Evolutionary conservation across 805 yeast genomes (phyloP).

Genomic region (Barnettozyma wickerhamii): DNA sequence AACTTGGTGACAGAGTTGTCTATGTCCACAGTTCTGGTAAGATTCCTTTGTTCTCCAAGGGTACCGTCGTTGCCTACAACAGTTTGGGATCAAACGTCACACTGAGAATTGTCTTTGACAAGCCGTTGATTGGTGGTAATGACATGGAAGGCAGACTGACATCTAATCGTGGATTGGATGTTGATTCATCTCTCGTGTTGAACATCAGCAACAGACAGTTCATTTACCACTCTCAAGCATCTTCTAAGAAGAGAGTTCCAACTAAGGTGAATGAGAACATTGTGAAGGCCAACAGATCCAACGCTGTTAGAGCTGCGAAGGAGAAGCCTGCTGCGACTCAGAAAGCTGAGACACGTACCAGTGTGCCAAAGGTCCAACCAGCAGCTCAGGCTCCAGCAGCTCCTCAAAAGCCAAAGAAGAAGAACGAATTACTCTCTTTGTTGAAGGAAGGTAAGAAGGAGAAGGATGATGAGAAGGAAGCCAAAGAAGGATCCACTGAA

Average conservation of each 20-base stretch:
- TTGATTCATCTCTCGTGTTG: slow-evolving; percentile 77
- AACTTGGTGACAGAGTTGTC: slow-evolving; percentile 85
- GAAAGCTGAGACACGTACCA: no score
- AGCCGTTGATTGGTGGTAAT: slow-evolving; percentile 77
- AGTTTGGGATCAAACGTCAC: slow-evolving; percentile 49
- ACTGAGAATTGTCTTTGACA: slow-evolving; percentile 79
- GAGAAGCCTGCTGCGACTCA: no score
- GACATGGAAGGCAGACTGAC: slow-evolving; percentile 71
- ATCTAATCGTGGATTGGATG: slow-evolving; percentile 77
- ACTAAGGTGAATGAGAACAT: slow-evolving; percentile 7
- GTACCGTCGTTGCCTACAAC: slow-evolving; percentile 81
- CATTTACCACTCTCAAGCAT: slow-evolving; percentile 68
- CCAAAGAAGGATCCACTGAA: slow-evolving; percentile 26
- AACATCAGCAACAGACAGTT: slow-evolving; percentile 74
- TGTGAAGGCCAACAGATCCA: no score
- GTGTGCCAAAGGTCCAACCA: neutral
- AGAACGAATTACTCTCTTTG: slow-evolving; percentile 39
- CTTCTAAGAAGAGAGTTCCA: slow-evolving; percentile 29
- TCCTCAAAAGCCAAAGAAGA: slow-evolving; percentile 10
- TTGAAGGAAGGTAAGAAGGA: slow-evolving; percentile 34
- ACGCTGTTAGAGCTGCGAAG: no score
- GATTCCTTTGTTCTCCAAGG: slow-evolving; percentile 81
- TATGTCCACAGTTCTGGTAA: slow-evolving; percentile 85
- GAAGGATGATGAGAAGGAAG: slow-evolving; percentile 8
- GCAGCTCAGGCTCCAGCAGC: slow-evolving; percentile 6